Evolutionary conservation across 78 protist species (phyloP).

Genomic region (Chrysochromulina tobinii): DNA sequence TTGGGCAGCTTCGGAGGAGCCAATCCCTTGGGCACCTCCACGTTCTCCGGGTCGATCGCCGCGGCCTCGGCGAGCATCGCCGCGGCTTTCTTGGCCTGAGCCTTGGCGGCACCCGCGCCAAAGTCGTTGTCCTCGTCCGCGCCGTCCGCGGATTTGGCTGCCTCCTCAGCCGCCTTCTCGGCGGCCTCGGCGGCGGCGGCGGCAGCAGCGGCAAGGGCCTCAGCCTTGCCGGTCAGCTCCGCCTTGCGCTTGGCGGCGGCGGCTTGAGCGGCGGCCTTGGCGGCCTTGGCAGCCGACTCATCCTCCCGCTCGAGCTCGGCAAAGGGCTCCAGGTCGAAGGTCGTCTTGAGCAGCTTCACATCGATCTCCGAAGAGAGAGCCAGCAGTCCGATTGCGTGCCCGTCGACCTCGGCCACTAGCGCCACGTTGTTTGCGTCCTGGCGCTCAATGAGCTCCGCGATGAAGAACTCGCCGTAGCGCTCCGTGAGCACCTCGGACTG

Average conservation of each 20-base stretch:
- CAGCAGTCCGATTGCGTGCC: constrained; percentile 38
- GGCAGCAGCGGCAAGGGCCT: background rate
- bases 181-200: background rate
- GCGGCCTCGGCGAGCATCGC: background rate
- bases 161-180: background rate
- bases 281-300: background rate
- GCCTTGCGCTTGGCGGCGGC: background rate
- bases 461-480: constrained; percentile 48
- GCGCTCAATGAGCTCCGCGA: constrained; percentile 16
- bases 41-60: background rate
- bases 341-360: background rate
- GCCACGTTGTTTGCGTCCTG: background rate
- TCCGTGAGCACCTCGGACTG: constrained; percentile 26
- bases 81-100: background rate
- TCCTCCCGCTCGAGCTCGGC: background rate
- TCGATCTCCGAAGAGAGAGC: constrained; percentile 11
- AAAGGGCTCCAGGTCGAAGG: constrained; percentile 31
- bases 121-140: background rate
- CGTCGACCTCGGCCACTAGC: constrained; percentile 50
- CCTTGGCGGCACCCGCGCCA: too few relatives aligned
- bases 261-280: background rate
- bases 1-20: too few relatives aligned
- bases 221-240: background rate
- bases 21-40: too few relatives aligned
- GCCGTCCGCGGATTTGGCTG: background rate